phyloP scores from a whole-genome alignment of 2,329 filamentous ascomycete genomes.

The Verticillium nubilum region DNA sequence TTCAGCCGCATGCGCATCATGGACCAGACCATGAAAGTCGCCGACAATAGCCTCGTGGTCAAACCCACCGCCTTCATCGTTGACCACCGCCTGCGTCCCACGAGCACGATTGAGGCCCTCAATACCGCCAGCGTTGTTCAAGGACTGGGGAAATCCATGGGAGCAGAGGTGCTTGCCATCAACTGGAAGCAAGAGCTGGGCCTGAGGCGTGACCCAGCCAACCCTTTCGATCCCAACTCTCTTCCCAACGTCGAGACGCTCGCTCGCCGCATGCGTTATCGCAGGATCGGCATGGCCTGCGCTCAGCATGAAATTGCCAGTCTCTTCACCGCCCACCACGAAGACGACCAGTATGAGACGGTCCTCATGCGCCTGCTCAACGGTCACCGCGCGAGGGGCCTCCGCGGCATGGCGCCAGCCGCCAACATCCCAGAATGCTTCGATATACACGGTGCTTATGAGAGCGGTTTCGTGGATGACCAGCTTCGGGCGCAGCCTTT shows the following conservation, averaged over 20 bases:
- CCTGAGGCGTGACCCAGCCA: slow-evolving; percentile 5
- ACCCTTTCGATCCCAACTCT: slow-evolving; percentile 20
- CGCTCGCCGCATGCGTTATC: slow-evolving; percentile 71
- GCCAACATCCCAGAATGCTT: slow-evolving; percentile 79
- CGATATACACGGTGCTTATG: slow-evolving; percentile 65
- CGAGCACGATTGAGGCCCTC: slow-evolving; percentile 46
- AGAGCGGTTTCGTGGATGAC: slow-evolving; percentile 54
- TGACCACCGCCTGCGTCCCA: slow-evolving; percentile 51
- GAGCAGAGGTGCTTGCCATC: slow-evolving; percentile 22
- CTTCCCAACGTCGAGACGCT: slow-evolving; percentile 68
- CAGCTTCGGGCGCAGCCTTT: slow-evolving; percentile 28
- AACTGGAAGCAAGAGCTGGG: slow-evolving; percentile 42
- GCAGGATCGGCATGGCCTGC: slow-evolving; percentile 60
- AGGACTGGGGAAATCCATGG: slow-evolving; percentile 25
- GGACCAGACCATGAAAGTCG: slow-evolving; percentile 30
- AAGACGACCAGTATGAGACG: slow-evolving; percentile 88
- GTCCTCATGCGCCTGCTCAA: slow-evolving; percentile 70
- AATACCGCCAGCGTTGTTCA: slow-evolving; percentile 34
- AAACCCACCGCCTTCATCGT: slow-evolving; percentile 44
- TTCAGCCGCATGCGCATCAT: slow-evolving; percentile 44
- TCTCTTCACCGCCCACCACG: slow-evolving; percentile 79
- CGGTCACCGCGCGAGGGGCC: slow-evolving; percentile 63
- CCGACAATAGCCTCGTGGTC: slow-evolving; percentile 34
- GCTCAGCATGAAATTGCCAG: slow-evolving; percentile 42
- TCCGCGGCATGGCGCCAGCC: slow-evolving; percentile 62